Base-by-base conservation (phyloP, 2,329 filamentous ascomycete species). In the Periglandula ipomoeae region DNA sequence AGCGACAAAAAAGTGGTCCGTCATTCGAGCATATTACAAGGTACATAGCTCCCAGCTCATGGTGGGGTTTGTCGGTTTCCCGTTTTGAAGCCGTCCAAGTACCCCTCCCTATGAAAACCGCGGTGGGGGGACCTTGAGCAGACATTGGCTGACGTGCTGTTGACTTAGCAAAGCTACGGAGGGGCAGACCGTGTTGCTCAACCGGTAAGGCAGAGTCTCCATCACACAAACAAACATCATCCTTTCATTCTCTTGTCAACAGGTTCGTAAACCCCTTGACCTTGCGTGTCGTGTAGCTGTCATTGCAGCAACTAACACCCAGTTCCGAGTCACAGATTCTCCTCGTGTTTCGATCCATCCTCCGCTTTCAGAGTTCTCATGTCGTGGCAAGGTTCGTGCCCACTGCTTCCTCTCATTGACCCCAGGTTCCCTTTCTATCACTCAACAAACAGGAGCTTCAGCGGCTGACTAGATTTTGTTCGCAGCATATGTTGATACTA, bases 321-420 rank as follows among this genome's bases (percentile, higher is more conserved):
- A 48, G 22, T 39, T 34, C 44, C 35, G 44, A 45, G 19, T 48
- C 37, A 38, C n/a, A 41, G 30, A 44, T 20, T 17, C 48, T 44
- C 34, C 42, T 38, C 45, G 27, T 27, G 46, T 26, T 50, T 37
- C 34, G 23, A 34, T 23, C 23, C 41, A 30, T 44, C 24, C 42
- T 40, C 32, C 45, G 24, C 46, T 40, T 34, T 27, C 52, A 46
- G 26, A 46, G 49, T 47, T 53, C 45, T 53, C 58, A 85, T 87
- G 83, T 86, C 82, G 70, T 86, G 83, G 82, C 83, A 88, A 84
- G 80, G 84, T 87, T 62, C 60, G 62, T 62, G 15, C 44, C 54
- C 51, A 52, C 56, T 59, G 54, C 55, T 56, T 4, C 15, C 30
- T 32, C 30, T 32, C 30, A n/a, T 32, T 32, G 30, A 53, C 55